Base-by-base conservation (phyloP, 1,284 basidiomycete species). In the Ganoderma leucocontextum region DNA sequence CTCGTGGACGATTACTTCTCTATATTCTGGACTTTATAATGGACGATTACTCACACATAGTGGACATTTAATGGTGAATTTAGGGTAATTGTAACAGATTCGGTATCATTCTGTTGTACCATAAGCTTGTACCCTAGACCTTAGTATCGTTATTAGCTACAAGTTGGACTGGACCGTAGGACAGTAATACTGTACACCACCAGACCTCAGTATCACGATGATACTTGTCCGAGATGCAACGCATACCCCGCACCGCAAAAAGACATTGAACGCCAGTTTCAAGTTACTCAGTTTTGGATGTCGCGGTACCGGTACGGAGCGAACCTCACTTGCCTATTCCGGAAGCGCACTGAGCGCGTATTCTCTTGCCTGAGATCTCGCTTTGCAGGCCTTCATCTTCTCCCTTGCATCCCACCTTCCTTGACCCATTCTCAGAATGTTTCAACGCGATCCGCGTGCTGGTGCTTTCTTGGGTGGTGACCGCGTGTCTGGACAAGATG, bases 381-480 rank as follows among this genome's bases (percentile, higher is more conserved):
- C 66, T 9, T 35, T 52, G 41, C 55, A n/a, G n/a, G n/a, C 39
- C 52, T 60, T 57, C 41, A 29, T 57, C 39, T 44, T 35, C 22
- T 19, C 62, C 53, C 60, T 25, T 35, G 33, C 29, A 15, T 17
- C 17, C 39, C 17, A 35, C 52, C 33, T 8, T 41, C 44, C 64
- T 42, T 22, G 35, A 49, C 60, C 47, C 49, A 55, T 62, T 65
- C 4, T 60, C 70, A 73, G 68, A 64, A 94, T 95, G 89, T 95
- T 93, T 78, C 92, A 94, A 88, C 90, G 93, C 78, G 93, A 95
- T 88, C 91, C 93, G 69, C 84, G 91, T 76, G 92, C 91, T 73
- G 95, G 95, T 67, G 92, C 94, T 57, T 98, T 99, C 80, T 86
- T 98, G 57, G 97, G 97, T 70, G 97, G 97, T 52, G 94, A 97